Evolutionary conservation across 257 asterid species (phyloP).

Genomic region (Avicennia marina): DNA sequence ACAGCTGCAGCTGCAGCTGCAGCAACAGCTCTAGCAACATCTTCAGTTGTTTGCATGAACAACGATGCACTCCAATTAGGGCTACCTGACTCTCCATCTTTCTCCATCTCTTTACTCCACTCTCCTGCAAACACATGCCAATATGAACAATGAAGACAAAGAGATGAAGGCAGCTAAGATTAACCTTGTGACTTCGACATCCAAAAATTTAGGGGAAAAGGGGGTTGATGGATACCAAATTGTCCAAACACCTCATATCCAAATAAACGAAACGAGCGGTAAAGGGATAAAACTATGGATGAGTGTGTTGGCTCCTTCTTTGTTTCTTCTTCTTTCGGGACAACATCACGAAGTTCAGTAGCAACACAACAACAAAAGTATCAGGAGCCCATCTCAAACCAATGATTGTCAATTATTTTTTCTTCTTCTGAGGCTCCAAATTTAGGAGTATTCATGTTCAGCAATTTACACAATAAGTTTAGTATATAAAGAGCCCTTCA

Average conservation of each 20-base stretch:
- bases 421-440: not conserved
- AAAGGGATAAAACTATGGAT: not conserved
- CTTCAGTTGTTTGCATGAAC: conserved; percentile 85
- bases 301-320: not conserved
- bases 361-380: no score
- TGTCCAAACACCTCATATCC: not conserved
- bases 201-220: not conserved
- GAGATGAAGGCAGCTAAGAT: not conserved
- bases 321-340: conserved; percentile 11
- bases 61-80: conserved; percentile 87
- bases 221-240: not conserved
- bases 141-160: conserved; percentile 1
- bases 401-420: no score
- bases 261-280: no score
- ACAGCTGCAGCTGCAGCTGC: conserved; percentile 95
- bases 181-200: conserved; percentile 1
- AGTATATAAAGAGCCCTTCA: not conserved
- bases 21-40: conserved; percentile 93
- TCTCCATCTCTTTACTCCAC: conserved; percentile 52
- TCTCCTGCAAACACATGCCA: conserved; percentile 24
- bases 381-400: no score
- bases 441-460: not conserved
- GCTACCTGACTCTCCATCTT: conserved; percentile 68
- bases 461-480: not conserved
- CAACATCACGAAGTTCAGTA: no score